A percentile compares a stretch with the other conserved stretches of the same genome.
These are phyloP conservation scores for Aspergillus fijiensis DNA, from an alignment of 2,329 filamentous ascomycete genomes.

Conservation along the genomic window DNA sequence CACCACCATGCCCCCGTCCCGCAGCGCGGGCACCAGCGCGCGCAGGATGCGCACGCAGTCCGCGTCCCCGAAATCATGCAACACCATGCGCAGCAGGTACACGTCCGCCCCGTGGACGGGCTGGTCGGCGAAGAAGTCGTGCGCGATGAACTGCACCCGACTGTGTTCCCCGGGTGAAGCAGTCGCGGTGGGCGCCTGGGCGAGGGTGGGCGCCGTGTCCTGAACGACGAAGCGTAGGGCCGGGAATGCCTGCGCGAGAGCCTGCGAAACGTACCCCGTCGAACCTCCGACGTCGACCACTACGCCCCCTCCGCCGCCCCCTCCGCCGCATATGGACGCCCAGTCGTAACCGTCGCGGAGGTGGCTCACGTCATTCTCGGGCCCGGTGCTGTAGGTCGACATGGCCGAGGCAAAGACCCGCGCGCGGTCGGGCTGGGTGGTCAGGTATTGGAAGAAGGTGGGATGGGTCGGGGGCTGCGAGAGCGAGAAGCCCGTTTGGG, in stretches of 20 bases:
- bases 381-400: too few species aligned
- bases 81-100: background rate
- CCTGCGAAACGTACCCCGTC: background rate
- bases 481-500: too few species aligned
- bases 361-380: too few species aligned
- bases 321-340: too few species aligned
- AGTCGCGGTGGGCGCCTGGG: background rate
- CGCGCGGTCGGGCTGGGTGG: too few species aligned
- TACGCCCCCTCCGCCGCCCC: too few species aligned
- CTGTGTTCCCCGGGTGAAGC: too few species aligned
- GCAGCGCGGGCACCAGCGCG: background rate
- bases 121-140: background rate
- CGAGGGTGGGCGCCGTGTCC: background rate
- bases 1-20: background rate
- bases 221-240: background rate
- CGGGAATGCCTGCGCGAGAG: background rate
- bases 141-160: background rate
- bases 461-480: too few species aligned
- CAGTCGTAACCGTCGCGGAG: too few species aligned
- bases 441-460: too few species aligned
- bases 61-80: constrained; percentile 3
- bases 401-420: too few species aligned
- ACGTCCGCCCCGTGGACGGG: background rate
- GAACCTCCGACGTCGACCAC: background rate
- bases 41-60: constrained; percentile 4